Evolutionary conservation across 176 grass and related monocot genomes (phyloP).

Genomic region (Lolium multiflorum): DNA sequence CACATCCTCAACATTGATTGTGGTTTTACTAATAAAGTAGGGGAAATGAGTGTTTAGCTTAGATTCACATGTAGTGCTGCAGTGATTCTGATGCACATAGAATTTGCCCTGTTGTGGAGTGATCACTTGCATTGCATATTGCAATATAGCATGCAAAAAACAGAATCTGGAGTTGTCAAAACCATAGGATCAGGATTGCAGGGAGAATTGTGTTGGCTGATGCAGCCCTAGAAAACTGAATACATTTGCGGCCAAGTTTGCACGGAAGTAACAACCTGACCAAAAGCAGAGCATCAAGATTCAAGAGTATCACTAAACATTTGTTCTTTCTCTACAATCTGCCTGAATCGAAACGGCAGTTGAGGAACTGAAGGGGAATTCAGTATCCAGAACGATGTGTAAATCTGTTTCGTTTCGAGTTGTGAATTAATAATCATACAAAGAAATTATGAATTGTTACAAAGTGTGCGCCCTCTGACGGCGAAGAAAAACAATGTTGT

Average conservation of each 20-base stretch:
- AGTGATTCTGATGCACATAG: neutral
- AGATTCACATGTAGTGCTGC: neutral
- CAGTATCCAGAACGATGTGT: neutral
- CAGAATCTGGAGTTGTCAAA: neutral
- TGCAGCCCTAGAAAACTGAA: too few species aligned
- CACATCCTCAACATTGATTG: neutral
- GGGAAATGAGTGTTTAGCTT: too few species aligned
- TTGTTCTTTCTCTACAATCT: neutral
- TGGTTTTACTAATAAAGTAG: neutral
- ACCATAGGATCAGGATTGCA: neutral
- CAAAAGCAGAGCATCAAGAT: neutral
- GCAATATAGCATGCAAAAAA: neutral
- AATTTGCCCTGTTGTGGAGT: neutral
- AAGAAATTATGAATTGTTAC: neutral
- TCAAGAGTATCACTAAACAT: neutral
- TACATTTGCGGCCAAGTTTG: neutral
- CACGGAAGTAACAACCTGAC: neutral
- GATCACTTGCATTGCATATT: neutral
- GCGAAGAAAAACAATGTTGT: neutral
- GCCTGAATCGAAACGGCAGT: neutral
- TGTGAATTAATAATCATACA: neutral
- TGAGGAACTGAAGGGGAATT: neutral
- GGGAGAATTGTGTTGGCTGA: neutral
- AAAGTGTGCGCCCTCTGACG: conserved; percentile 22
- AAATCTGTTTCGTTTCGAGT: neutral